Evolutionary conservation across 2,329 filamentous ascomycete genomes (phyloP).

Genomic region (Penicillium glabrum): DNA sequence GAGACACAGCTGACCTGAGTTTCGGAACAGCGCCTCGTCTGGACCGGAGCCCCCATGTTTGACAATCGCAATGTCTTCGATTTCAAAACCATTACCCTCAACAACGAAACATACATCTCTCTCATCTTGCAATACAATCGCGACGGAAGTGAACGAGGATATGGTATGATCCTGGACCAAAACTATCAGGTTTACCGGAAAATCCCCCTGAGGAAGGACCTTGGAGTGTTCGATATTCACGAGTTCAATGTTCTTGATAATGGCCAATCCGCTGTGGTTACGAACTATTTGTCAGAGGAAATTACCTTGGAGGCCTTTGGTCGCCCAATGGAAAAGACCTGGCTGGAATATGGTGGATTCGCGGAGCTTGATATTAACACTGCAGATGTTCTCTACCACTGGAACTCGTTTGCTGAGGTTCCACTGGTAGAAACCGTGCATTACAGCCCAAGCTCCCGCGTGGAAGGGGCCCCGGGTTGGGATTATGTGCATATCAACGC

Average conservation of each 20-base stretch:
- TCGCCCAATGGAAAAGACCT: conserved; percentile 25
- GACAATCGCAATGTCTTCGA: conserved; percentile 49
- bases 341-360: conserved; percentile 32
- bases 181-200: conserved; percentile 46
- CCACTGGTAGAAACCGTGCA: conserved; percentile 24
- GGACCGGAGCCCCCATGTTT: conserved; percentile 46
- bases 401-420: conserved; percentile 34
- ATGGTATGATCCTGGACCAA: conserved; percentile 49
- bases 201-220: conserved; percentile 29
- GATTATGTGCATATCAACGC: conserved; percentile 42
- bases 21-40: conserved; percentile 42
- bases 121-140: conserved; percentile 39
- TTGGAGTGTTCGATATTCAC: conserved; percentile 37
- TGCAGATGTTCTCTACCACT: conserved; percentile 32
- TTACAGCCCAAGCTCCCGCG: conserved; percentile 9
- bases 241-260: conserved; percentile 37
- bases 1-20: background rate
- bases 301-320: conserved; percentile 24
- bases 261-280: conserved; percentile 32
- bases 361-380: conserved; percentile 34
- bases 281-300: conserved; percentile 19
- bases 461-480: conserved; percentile 26
- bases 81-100: conserved; percentile 45
- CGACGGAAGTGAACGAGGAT: conserved; percentile 39
- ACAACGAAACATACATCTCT: conserved; percentile 47